These are phyloP conservation scores for Aureobasidium sp. DNA, from an alignment of 2,329 filamentous ascomycete genomes.

Conservation along the genomic window DNA sequence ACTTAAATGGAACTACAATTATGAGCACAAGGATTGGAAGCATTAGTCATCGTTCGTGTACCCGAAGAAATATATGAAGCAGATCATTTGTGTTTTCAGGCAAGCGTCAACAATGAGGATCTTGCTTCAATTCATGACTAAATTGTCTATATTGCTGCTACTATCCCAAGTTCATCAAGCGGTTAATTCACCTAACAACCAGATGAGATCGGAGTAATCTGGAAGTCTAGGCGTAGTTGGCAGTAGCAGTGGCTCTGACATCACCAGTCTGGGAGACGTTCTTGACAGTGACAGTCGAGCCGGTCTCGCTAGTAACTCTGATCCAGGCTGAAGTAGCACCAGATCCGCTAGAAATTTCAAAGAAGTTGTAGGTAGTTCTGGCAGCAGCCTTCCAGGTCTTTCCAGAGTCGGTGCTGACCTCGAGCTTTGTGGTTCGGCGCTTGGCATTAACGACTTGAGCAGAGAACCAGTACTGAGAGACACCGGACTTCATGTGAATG, in stretches of 20 bases:
- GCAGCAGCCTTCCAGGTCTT: conserved; percentile 20
- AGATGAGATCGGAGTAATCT: no score
- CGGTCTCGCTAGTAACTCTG: conserved; percentile 18
- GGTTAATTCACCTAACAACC: no score
- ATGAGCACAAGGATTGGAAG: background rate
- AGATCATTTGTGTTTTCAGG: background rate
- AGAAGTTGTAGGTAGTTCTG: conserved; percentile 23
- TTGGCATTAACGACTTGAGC: conserved; percentile 22
- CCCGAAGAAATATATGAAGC: background rate
- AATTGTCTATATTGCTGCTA: background rate
- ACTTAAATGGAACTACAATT: background rate
- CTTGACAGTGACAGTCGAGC: conserved; percentile 14
- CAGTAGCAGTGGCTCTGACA: conserved; percentile 17
- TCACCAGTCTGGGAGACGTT: conserved; percentile 20
- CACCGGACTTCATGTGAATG: conserved; percentile 21
- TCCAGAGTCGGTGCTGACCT: conserved; percentile 20
- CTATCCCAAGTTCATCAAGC: background rate
- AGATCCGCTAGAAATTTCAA: conserved; percentile 17
- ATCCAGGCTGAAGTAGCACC: conserved; percentile 19
- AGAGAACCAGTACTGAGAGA: conserved; percentile 22
- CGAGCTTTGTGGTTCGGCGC: conserved; percentile 19
- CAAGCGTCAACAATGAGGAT: no score
- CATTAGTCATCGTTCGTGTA: background rate
- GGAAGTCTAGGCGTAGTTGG: conserved; percentile 20
- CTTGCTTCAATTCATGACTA: background rate